phyloP scores from a whole-genome alignment of 1,284 basidiomycete species.

The Papiliotrema nemorosa region DNA sequence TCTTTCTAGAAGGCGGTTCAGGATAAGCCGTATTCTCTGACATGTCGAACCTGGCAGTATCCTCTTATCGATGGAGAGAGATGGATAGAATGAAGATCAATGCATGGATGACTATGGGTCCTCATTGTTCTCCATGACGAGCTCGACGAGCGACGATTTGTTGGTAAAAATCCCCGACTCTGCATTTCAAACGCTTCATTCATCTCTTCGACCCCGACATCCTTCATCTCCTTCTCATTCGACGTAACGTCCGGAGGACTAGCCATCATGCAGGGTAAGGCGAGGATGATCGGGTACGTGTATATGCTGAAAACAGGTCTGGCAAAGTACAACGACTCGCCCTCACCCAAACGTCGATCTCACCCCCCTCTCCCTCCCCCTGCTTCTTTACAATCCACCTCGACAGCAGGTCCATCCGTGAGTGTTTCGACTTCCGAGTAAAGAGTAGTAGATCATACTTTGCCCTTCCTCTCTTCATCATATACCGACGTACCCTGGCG shows the following conservation, averaged over 20 bases:
- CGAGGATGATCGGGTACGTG: not conserved
- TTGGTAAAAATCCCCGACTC: no score
- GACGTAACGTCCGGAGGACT: not conserved
- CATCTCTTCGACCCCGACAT: not conserved
- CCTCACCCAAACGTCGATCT: no score
- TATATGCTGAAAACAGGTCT: slow-evolving; percentile 5
- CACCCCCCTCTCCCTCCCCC: no score
- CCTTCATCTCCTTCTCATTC: not conserved
- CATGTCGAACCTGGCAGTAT: slow-evolving; percentile 3
- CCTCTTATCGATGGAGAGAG: not conserved
- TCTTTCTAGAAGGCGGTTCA: slow-evolving; percentile 30
- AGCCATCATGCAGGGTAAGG: slow-evolving; percentile 14
- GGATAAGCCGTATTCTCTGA: slow-evolving; percentile 21
- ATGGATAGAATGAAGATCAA: not conserved
- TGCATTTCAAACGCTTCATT: not conserved
- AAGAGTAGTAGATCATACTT: slow-evolving; percentile 27
- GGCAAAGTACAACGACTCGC: slow-evolving; percentile 11
- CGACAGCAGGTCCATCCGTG: slow-evolving; percentile 19
- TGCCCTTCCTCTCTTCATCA: slow-evolving; percentile 9
- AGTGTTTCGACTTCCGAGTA: slow-evolving; percentile 9
- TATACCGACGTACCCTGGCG: no score
- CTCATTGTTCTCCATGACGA: not conserved
- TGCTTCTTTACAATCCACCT: not conserved
- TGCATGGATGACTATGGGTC: not conserved
- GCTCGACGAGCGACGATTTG: not conserved